A percentile compares a stretch with the other conserved stretches of the same genome.
phyloP scores from a whole-genome alignment of 495 filamentous ascomycete genomes.

The Daldinia loculata region DNA sequence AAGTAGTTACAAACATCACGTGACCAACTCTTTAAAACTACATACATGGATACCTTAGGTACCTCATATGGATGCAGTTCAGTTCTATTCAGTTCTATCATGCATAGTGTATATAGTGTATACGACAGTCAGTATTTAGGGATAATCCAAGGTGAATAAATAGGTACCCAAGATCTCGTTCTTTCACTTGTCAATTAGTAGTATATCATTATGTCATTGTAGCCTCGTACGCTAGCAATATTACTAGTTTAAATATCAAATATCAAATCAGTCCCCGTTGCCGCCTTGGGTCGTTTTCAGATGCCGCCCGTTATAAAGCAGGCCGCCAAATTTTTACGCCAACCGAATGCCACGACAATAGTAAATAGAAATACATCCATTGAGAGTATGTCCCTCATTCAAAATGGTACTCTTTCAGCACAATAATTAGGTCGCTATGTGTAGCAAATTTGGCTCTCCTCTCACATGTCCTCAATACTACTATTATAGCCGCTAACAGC shows the following conservation, averaged over 20 bases:
- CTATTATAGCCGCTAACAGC: constrained; percentile 54
- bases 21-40: no score
- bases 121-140: no score
- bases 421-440: not conserved
- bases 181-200: not conserved
- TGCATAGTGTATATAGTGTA: no score
- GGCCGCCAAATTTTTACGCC: not conserved
- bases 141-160: no score
- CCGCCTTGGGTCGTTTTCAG: not conserved
- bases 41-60: no score
- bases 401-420: not conserved
- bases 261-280: not conserved
- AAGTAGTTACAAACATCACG: no score
- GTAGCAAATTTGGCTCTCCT: not conserved
- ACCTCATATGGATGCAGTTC: no score
- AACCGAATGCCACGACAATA: not conserved
- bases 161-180: no score
- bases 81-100: no score
- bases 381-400: not conserved
- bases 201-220: not conserved
- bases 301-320: not conserved
- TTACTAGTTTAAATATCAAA: not conserved
- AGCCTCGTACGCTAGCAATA: not conserved
- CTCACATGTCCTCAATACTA: constrained; percentile 43
- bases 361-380: not conserved